Conservation (phyloP, 2,329 filamentous ascomycete species). For the Ophiognomonia clavigignenti-juglandacearum region DNA sequence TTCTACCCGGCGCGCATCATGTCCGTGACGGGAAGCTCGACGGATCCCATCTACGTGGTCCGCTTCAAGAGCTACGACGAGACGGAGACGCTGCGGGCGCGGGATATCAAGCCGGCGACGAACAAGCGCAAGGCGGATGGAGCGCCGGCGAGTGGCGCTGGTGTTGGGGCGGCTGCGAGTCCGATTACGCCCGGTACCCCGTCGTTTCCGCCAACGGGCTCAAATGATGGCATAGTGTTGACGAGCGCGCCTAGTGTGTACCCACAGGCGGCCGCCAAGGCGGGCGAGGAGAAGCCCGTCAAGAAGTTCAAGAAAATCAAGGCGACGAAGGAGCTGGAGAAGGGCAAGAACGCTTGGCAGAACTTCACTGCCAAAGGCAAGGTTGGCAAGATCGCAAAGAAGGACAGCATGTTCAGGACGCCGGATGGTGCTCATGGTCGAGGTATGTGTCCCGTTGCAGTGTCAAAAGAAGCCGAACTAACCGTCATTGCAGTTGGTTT, state of each 20-base stretch:
- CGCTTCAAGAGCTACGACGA: slow-evolving; percentile 90
- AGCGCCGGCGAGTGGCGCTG: slow-evolving; percentile 28
- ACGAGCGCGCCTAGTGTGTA: slow-evolving; percentile 55
- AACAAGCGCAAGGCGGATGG: slow-evolving; percentile 86
- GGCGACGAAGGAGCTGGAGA: slow-evolving; percentile 85
- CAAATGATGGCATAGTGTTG: slow-evolving; percentile 43
- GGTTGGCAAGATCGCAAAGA: slow-evolving; percentile 63
- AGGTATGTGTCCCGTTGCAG: slow-evolving; percentile 51
- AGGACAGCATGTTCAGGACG: slow-evolving; percentile 96
- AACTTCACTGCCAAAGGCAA: slow-evolving; percentile 81
- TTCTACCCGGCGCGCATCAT: slow-evolving; percentile 94
- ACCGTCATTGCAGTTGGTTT: slow-evolving; percentile 69
- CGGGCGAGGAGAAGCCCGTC: slow-evolving; percentile 64
- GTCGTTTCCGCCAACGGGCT: slow-evolving; percentile 36
- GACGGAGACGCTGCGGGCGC: slow-evolving; percentile 74
- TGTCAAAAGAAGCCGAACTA: slow-evolving; percentile 18
- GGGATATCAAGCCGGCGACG: slow-evolving; percentile 77
- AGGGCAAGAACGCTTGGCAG: slow-evolving; percentile 89
- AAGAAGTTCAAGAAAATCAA: slow-evolving; percentile 87
- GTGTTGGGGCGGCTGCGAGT: slow-evolving; percentile 5
- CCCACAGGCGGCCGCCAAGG: slow-evolving; percentile 56
- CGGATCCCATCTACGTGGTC: slow-evolving; percentile 86
- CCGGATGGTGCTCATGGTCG: slow-evolving; percentile 80
- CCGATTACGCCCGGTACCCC: slow-evolving; percentile 8
- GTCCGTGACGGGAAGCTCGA: slow-evolving; percentile 87